A percentile compares a stretch with the other conserved stretches of the same genome.
phyloP scores from a whole-genome alignment of 441 rosid species.

The Brassica balearica region DNA sequence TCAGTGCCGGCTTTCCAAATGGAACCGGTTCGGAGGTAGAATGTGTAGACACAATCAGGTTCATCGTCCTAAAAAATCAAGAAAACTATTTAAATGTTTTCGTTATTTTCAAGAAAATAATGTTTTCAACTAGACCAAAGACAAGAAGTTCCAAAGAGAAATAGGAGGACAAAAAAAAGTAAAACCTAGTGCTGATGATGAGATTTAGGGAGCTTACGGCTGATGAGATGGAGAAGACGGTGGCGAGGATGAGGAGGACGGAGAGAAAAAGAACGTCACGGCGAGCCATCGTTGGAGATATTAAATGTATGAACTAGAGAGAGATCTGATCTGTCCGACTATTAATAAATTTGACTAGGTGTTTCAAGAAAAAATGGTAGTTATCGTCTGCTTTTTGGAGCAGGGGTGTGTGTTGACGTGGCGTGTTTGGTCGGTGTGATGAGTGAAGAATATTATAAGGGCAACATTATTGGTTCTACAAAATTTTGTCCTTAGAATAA shows the following conservation, averaged over 20 bases:
- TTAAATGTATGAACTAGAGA: constrained; percentile 6
- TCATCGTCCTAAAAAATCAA: constrained; percentile 47
- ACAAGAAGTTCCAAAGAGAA: background rate
- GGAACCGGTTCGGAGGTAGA: constrained; percentile 68
- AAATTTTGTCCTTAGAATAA: no score
- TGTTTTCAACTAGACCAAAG: background rate
- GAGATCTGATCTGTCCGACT: constrained; percentile 33
- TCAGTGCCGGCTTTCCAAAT: constrained; percentile 73
- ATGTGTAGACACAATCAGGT: constrained; percentile 64
- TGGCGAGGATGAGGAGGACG: constrained; percentile 45
- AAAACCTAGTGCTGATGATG: background rate
- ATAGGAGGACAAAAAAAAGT: background rate
- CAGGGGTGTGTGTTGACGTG: constrained; percentile 29
- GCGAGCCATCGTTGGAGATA: constrained; percentile 23
- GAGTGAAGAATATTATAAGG: background rate
- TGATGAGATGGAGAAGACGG: constrained; percentile 39
- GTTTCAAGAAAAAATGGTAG: constrained; percentile 4
- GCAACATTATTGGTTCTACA: no score
- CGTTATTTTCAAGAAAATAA: constrained; percentile 4
- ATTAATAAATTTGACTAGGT: constrained; percentile 28
- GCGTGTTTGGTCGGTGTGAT: background rate
- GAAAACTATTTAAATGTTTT: background rate
- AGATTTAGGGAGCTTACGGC: constrained; percentile 45
- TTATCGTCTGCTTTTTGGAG: constrained; percentile 19
- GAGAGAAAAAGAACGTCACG: constrained; percentile 38